Percentiles rank a stretch among this genome's conserved stretches.
phyloP scores from a whole-genome alignment of 2,329 filamentous ascomycete species.

The Remersonia thermophila region DNA sequence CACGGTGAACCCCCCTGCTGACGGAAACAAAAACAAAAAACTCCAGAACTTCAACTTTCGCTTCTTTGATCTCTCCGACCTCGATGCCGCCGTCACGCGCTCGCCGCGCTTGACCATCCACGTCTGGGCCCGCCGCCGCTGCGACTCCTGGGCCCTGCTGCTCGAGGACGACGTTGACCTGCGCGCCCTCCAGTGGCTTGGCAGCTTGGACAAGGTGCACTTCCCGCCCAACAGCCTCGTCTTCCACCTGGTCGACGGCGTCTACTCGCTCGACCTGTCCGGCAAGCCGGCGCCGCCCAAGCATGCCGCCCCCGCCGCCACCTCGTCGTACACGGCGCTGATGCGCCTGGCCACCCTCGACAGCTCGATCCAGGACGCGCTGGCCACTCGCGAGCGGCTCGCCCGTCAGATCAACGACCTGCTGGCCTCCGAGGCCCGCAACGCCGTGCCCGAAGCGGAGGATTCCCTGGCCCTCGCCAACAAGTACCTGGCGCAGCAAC shows the following conservation, averaged over 20 bases:
- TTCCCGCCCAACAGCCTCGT: slow-evolving; percentile 74
- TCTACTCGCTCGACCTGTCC: slow-evolving; percentile 69
- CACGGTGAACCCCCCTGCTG: too few relatives aligned
- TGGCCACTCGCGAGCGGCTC: slow-evolving; percentile 62
- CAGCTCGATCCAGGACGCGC: slow-evolving; percentile 79
- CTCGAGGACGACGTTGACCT: slow-evolving; percentile 63
- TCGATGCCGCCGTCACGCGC: slow-evolving; percentile 52
- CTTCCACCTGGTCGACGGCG: slow-evolving; percentile 74
- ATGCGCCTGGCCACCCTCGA: slow-evolving; percentile 84
- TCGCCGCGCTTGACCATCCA: slow-evolving; percentile 52
- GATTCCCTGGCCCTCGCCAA: slow-evolving; percentile 36
- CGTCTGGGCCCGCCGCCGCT: slow-evolving; percentile 57
- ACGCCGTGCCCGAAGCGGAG: slow-evolving; percentile 35
- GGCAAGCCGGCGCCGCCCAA: slow-evolving; percentile 37
- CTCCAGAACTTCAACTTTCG: slow-evolving; percentile 74
- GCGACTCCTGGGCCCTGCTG: slow-evolving; percentile 45
- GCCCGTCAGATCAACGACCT: slow-evolving; percentile 64
- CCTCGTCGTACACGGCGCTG: slow-evolving; percentile 74
- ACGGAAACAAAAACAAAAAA: too few relatives aligned
- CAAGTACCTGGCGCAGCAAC: slow-evolving; percentile 49
- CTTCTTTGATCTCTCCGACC: slow-evolving; percentile 62
- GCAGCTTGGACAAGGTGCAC: slow-evolving; percentile 54
- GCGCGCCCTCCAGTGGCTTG: slow-evolving; percentile 64
- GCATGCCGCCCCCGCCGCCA: slow-evolving; percentile 39
- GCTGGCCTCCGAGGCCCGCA: slow-evolving; percentile 29